These are phyloP conservation scores for Circinella umbellata DNA, from an alignment of 371 early-diverging fungal genomes.

Conservation along the genomic window DNA sequence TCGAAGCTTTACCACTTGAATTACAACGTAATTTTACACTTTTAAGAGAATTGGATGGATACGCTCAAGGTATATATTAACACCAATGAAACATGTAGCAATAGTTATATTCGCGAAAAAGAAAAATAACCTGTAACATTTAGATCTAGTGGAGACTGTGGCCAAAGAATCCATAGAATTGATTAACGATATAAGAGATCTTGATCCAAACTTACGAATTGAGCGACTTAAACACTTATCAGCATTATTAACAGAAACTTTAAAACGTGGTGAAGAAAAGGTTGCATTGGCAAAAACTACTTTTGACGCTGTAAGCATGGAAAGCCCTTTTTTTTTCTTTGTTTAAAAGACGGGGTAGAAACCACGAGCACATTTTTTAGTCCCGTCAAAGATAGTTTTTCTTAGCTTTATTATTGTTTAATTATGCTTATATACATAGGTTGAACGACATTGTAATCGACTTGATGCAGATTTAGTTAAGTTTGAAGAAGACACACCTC, in stretches of 20 bases:
- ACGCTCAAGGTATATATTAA: slow-evolving; percentile 68
- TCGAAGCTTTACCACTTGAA: slow-evolving; percentile 92
- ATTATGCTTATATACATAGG: slow-evolving; percentile 18
- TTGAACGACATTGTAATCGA: slow-evolving; percentile 51
- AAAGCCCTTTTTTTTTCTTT: neutral
- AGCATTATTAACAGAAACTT: slow-evolving; percentile 66
- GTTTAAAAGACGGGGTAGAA: no score
- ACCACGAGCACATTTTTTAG: no score
- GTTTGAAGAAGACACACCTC: slow-evolving; percentile 45
- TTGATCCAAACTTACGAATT: slow-evolving; percentile 61
- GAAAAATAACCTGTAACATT: neutral
- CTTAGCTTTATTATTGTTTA: neutral
- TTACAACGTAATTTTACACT: slow-evolving; percentile 88
- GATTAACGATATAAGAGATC: slow-evolving; percentile 53
- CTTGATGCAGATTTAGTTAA: slow-evolving; percentile 54
- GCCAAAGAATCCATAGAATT: slow-evolving; percentile 62
- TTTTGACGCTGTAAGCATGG: slow-evolving; percentile 77
- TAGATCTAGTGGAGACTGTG: slow-evolving; percentile 67
- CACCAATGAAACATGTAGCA: neutral
- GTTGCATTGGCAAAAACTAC: slow-evolving; percentile 90
- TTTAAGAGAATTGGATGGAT: slow-evolving; percentile 90
- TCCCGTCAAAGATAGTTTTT: neutral
- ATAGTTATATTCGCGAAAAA: no score
- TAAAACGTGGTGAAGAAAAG: slow-evolving; percentile 91
- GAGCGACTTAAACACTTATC: slow-evolving; percentile 65